Conservation (phyloP, 2,329 filamentous ascomycete genomes). For the Pyricularia sp. region DNA sequence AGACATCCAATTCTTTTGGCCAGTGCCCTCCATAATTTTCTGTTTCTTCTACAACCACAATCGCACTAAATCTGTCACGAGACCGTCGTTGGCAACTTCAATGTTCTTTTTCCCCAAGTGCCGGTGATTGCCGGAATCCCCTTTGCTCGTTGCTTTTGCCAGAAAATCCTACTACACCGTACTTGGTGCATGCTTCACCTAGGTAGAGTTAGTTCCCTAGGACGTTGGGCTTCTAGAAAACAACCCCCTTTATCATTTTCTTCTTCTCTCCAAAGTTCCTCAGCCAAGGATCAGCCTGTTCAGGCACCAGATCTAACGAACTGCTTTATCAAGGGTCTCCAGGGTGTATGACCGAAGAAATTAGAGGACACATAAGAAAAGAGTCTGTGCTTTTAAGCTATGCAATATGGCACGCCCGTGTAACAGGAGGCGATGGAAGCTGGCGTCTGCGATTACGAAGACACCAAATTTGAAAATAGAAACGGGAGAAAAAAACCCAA, state of each 20-base stretch:
- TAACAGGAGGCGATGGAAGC: not conserved
- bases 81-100: too few species aligned
- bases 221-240: not conserved
- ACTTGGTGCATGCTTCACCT: not conserved
- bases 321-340: not conserved
- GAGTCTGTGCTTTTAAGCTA: not conserved
- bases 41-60: not conserved
- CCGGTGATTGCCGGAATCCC: too few species aligned
- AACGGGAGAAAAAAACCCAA: not conserved
- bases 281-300: not conserved
- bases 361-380: not conserved
- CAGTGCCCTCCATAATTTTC: not conserved
- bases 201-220: not conserved
- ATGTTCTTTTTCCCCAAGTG: too few species aligned
- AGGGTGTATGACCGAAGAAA: not conserved
- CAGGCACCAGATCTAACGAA: not conserved
- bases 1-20: not conserved
- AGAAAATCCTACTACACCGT: too few species aligned
- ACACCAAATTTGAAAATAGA: not conserved
- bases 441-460: not conserved
- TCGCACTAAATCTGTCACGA: not conserved
- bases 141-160: too few species aligned
- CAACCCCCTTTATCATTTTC: not conserved
- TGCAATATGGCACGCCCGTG: not conserved
- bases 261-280: not conserved